Percentiles rank a stretch among this genome's conserved stretches.
Evolutionary conservation across 1,139 yeast species (phyloP).

Genomic region (Arxiozyma slooffiae): DNA sequence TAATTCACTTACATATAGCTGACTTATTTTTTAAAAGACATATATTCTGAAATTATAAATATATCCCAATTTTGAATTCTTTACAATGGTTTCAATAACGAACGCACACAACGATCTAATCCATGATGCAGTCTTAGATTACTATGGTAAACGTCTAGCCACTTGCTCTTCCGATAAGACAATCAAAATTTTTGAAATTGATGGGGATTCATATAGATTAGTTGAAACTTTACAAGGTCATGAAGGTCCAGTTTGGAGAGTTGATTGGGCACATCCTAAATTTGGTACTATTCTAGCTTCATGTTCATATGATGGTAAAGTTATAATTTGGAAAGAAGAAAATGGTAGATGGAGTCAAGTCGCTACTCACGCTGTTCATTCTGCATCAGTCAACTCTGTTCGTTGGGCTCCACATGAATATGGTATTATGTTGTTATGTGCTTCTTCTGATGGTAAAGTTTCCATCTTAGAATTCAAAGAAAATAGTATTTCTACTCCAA

Average conservation of each 20-base stretch:
- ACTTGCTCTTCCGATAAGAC: conserved; percentile 94
- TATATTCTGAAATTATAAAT: neutral
- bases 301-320: conserved; percentile 92
- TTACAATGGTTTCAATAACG: conserved; percentile 53
- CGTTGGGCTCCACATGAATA: conserved; percentile 97
- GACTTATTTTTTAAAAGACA: too few species aligned
- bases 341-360: conserved; percentile 81
- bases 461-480: conserved; percentile 87
- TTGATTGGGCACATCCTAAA: conserved; percentile 98
- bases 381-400: conserved; percentile 88
- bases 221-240: conserved; percentile 79
- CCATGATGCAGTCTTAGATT: conserved; percentile 94
- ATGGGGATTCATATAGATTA: conserved; percentile 69
- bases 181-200: conserved; percentile 84
- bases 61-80: neutral
- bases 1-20: too few species aligned
- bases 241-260: conserved; percentile 99
- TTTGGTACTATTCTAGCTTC: conserved; percentile 92
- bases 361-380: conserved; percentile 80
- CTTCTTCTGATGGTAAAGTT: conserved; percentile 88
- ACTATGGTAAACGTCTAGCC: conserved; percentile 90
- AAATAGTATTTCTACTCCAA: conserved; percentile 68
- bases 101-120: conserved; percentile 83
- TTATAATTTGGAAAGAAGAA: conserved; percentile 90
- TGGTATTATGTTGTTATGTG: conserved; percentile 83